Evolutionary conservation across 2,329 filamentous ascomycete species (phyloP), one percentile per base, ranked within the genome.

Genomic region (Colletotrichum eremochloae): DNA sequence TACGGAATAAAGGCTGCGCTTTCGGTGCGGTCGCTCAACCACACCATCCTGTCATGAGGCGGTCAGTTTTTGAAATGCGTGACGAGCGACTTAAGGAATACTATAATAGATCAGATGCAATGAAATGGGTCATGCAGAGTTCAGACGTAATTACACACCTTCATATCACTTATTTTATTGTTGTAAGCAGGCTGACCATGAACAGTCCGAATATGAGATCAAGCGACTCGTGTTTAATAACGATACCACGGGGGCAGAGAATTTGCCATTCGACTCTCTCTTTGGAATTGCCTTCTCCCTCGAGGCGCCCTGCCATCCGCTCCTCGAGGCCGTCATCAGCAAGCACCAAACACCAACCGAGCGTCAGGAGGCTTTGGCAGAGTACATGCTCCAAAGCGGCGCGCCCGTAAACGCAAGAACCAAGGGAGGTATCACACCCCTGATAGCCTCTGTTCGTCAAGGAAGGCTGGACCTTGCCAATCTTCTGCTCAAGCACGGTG

Each of bases 271-370:
- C 48, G n/a, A 50, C 5, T 29, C 48, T 29, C n/a, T 50, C 0
- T 50, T 24, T 29, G n/a, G 4, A 14, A 12, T 3, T 0, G 0
- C 0, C 3, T 50, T 50, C 6, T 50, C n/a, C 0, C n/a, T 1
- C 48, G 5, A 50, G 5, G 6, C 9, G 48, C 48, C 48, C n/a
- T 50, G 4, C 11, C n/a, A 50, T 50, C 48, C 48, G n/a, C n/a
- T 50, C 2, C 48, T 50, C 9, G 48, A 50, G 0, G 48, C 48
- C n/a, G 24, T n/a, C 11, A 50, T 50, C 48, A 50, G 15, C 48
- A 50, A 50, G 11, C 5, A 29, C 12, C n/a, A 50, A 3, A 24
- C 48, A 29, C n/a, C n/a, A 14, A 1, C n/a, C 3, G n/a, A 50
- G 9, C n/a, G 48, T 29, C 48, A 14, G 9, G n/a, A 50, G 48